phyloP scores from a whole-genome alignment of 2,329 filamentous ascomycete genomes.

The Aspergillus sp. region DNA sequence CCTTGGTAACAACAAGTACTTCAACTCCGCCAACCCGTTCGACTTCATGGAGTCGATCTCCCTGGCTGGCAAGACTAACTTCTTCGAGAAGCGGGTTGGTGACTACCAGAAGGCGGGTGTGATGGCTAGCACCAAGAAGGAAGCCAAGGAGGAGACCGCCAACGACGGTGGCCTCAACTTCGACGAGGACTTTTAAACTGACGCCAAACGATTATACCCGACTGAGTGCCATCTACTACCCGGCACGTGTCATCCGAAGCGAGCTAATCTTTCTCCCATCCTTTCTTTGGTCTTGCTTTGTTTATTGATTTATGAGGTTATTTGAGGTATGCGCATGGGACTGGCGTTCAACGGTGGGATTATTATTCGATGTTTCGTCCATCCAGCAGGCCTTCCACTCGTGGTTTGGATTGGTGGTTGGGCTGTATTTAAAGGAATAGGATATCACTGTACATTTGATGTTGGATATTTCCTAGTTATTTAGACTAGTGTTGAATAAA shows the following conservation, averaged over 20 bases:
- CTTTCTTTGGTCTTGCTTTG: slow-evolving; percentile 17
- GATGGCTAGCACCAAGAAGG: slow-evolving; percentile 85
- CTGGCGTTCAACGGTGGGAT: slow-evolving; percentile 28
- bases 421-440: slow-evolving; percentile 20
- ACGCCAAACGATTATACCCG: slow-evolving; percentile 22
- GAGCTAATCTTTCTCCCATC: slow-evolving; percentile 25
- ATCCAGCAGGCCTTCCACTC: slow-evolving; percentile 7
- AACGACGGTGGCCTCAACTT: slow-evolving; percentile 77
- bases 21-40: slow-evolving; percentile 92
- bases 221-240: slow-evolving; percentile 4
- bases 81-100: slow-evolving; percentile 99
- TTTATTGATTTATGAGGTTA: slow-evolving; percentile 31
- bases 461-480: slow-evolving; percentile 14
- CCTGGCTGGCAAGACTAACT: slow-evolving; percentile 98
- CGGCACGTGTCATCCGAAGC: slow-evolving; percentile 19
- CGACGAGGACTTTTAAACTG: slow-evolving; percentile 88
- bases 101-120: slow-evolving; percentile 99
- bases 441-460: slow-evolving; percentile 20
- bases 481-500: neutral
- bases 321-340: slow-evolving; percentile 33
- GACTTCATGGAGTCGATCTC: slow-evolving; percentile 99
- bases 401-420: slow-evolving; percentile 12
- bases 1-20: slow-evolving; percentile 91
- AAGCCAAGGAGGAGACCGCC: slow-evolving; percentile 50
- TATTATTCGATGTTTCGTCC: slow-evolving; percentile 15